Base-by-base conservation (phyloP, 2,329 filamentous ascomycete genomes). In the Chrysoporthe deuterocubensis region DNA sequence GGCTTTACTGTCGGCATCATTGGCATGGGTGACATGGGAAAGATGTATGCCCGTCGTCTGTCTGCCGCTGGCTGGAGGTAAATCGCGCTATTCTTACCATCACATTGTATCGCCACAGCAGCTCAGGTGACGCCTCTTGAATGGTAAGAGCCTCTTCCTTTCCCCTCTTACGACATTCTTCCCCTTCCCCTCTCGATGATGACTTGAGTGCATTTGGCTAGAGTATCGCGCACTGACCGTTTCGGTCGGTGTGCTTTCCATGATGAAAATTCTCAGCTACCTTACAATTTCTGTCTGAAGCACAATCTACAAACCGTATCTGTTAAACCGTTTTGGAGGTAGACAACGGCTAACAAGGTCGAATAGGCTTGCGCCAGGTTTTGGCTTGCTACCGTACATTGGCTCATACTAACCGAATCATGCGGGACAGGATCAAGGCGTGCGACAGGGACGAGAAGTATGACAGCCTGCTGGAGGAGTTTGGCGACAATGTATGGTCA, bases 171-270 rank as follows among this genome's bases (percentile, higher is more conserved):
- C 32, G 34, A 57, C 40, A 54, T 7, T 63, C 61, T 64, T 62
- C 68, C 70, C 67, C 67, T 46, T 34, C 21, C 54, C 37, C 80
- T 71, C 76, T 79, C 79, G 78, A 94, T 96, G 95, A 98, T 98
- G 95, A 98, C 95, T 93, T 95, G 95, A 98, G 95, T 94, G 95
- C 95, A 98, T 98, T 98, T 98, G 95, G 95, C 95, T 98, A 93
- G 95, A 98, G 95, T 87, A 97, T 94, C 89, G 89, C 84, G 81
- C 83, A 60, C 85, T 83, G 81, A 83, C 78, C 80, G 76, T 81
- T 81, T 83, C 73, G 78, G 82, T 80, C 79, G 66, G 83, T 83
- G 83, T 83, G 84, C 87, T 88, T 90, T 97, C 95, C 87, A 88
- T 97, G 95, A 97, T 97, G 95, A 96, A 91, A 97, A 89, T 85